A percentile compares a stretch with the other conserved stretches of the same genome.
Conservation (phyloP, 2,329 filamentous ascomycete species). For the Ambrosiella xylebori region DNA sequence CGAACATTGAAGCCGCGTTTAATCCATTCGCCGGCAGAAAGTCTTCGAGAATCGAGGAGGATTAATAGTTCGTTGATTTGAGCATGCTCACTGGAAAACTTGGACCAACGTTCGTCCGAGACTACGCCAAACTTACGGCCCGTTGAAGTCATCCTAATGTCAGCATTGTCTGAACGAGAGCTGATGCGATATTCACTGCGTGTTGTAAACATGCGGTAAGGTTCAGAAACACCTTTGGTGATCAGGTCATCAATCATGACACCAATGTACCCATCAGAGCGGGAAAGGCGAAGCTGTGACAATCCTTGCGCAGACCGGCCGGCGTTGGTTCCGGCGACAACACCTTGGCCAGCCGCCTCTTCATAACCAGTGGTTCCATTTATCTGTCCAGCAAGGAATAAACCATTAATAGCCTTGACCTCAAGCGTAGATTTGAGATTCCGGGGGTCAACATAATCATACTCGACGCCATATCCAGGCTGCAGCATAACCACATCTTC, state of each 20-base stretch:
- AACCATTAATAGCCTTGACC: constrained; percentile 74
- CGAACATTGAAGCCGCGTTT: constrained; percentile 52
- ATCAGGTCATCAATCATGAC: constrained; percentile 97
- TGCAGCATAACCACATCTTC: constrained; percentile 86
- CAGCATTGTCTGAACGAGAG: constrained; percentile 83
- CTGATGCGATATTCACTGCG: constrained; percentile 92
- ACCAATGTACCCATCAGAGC: constrained; percentile 88
- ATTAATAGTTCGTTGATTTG: constrained; percentile 51
- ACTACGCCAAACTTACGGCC: constrained; percentile 65
- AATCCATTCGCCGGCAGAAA: constrained; percentile 50
- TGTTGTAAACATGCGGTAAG: constrained; percentile 96
- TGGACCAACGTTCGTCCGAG: constrained; percentile 57
- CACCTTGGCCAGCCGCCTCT: constrained; percentile 84
- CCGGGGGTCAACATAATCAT: constrained; percentile 93
- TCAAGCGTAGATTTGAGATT: constrained; percentile 77
- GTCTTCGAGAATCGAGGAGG: constrained; percentile 38
- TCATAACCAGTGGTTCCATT: constrained; percentile 98
- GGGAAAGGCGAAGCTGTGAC: constrained; percentile 48
- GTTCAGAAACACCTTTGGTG: constrained; percentile 91
- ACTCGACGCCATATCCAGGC: constrained; percentile 91
- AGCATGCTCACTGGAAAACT: constrained; percentile 45
- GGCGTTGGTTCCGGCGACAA: constrained; percentile 86
- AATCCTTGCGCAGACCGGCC: constrained; percentile 59
- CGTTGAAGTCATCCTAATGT: constrained; percentile 64
- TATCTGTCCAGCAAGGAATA: constrained; percentile 90